Conservation (phyloP, 2,329 filamentous ascomycete genomes). For the Penicillium janthinellum region DNA sequence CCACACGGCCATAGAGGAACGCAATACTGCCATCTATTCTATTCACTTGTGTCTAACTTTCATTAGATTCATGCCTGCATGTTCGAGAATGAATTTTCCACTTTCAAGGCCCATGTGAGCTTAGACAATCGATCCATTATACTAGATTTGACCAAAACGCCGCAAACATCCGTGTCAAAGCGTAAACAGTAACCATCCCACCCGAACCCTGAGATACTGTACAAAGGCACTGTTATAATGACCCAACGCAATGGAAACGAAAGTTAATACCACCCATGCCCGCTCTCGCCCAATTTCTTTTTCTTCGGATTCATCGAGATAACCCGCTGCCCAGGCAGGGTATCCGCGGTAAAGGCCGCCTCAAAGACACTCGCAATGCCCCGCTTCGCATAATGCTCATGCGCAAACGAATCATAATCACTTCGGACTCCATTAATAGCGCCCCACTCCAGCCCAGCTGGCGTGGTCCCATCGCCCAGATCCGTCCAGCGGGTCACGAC, state of each 20-base stretch:
- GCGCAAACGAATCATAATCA: slow-evolving; percentile 57
- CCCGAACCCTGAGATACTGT: not conserved
- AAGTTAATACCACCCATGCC: slow-evolving; percentile 60
- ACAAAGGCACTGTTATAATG: not conserved
- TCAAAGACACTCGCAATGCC: slow-evolving; percentile 64
- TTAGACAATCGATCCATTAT: not conserved
- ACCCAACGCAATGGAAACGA: not conserved
- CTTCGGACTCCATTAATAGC: slow-evolving; percentile 53
- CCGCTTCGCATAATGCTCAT: slow-evolving; percentile 52
- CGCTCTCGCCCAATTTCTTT: slow-evolving; percentile 57
- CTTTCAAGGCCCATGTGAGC: not conserved
- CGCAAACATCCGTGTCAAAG: not conserved
- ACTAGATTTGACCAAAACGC: not conserved
- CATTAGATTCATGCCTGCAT: not conserved
- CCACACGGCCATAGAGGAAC: not conserved
- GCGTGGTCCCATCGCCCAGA: slow-evolving; percentile 57
- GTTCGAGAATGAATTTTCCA: not conserved
- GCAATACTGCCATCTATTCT: not conserved
- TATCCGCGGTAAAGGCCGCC: slow-evolving; percentile 55
- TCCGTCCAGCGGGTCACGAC: slow-evolving; percentile 65
- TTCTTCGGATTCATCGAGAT: slow-evolving; percentile 61
- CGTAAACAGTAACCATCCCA: not conserved
- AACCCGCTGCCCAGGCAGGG: slow-evolving; percentile 60
- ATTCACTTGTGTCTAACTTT: not conserved
- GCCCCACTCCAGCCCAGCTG: slow-evolving; percentile 55